A percentile compares a stretch with the other conserved stretches of the same genome.
phyloP scores from a whole-genome alignment of 176 grass and related monocot species.

The Oryza punctata region DNA sequence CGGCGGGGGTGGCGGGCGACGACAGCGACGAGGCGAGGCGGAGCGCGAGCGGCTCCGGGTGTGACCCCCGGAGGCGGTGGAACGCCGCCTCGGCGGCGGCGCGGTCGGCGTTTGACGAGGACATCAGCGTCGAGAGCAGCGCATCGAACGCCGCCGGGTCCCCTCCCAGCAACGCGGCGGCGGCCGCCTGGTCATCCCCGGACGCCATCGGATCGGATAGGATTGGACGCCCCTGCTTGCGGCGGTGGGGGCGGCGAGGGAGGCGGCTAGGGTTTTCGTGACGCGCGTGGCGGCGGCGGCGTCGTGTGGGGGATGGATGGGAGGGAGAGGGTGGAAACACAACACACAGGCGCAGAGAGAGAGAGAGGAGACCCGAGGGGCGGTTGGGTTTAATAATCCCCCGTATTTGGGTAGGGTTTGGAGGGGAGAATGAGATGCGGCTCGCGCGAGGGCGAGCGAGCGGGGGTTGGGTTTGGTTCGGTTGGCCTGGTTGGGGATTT shows the following conservation, averaged over 20 bases:
- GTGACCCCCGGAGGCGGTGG: slow-evolving; percentile 71
- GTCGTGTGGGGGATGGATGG: slow-evolving; percentile 20
- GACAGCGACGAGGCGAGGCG: slow-evolving; percentile 70
- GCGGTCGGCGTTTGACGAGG: slow-evolving; percentile 84
- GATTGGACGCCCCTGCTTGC: neutral
- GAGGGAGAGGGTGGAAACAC: neutral
- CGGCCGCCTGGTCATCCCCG: slow-evolving; percentile 57
- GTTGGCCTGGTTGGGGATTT: neutral
- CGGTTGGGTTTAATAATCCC: slow-evolving; percentile 55
- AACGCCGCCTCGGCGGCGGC: slow-evolving; percentile 82
- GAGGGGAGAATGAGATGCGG: slow-evolving; percentile 24
- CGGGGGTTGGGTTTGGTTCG: slow-evolving; percentile 17
- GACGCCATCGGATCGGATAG: slow-evolving; percentile 47
- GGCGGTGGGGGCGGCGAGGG: neutral
- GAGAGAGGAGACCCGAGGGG: neutral
- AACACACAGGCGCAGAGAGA: neutral
- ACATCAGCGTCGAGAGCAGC: slow-evolving; percentile 83
- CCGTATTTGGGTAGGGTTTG: slow-evolving; percentile 53
- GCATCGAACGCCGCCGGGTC: slow-evolving; percentile 72
- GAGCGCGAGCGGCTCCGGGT: slow-evolving; percentile 73
- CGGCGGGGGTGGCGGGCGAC: slow-evolving; percentile 33
- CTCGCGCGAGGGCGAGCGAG: neutral
- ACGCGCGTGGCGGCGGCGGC: slow-evolving; percentile 24
- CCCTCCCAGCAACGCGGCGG: slow-evolving; percentile 63
- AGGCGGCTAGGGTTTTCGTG: slow-evolving; percentile 37